A percentile compares a stretch with the other conserved stretches of the same genome.
These are phyloP conservation scores for Lachnellula suecica DNA, from an alignment of 2,329 filamentous ascomycete genomes.

Conservation along the genomic window DNA sequence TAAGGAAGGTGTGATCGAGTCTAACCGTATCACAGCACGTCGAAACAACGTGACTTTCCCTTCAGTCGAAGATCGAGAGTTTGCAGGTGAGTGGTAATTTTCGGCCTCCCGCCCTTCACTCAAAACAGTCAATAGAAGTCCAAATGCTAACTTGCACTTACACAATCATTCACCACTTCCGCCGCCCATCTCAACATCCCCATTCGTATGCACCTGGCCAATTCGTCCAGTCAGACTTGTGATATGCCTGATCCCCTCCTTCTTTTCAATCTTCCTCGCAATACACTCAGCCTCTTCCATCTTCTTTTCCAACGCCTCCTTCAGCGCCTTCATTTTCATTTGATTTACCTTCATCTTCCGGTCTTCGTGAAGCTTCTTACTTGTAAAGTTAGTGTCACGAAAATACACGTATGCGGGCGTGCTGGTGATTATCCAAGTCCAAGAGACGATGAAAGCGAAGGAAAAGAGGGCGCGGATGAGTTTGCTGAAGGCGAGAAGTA, in stretches of 20 bases:
- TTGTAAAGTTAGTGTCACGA: conserved; percentile 1
- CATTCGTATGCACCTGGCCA: neutral
- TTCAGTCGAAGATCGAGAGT: no score
- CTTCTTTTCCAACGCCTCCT: neutral
- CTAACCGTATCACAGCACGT: no score
- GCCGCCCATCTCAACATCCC: conserved; percentile 33
- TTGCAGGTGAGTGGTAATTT: no score
- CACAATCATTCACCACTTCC: neutral
- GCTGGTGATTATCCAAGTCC: conserved; percentile 1
- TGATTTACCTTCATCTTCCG: neutral
- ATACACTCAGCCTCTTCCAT: neutral
- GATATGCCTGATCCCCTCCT: neutral
- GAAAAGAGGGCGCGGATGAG: conserved; percentile 3
- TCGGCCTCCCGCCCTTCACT: no score
- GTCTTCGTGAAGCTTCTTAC: neutral
- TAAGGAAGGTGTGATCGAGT: no score
- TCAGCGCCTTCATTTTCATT: conserved; percentile 1
- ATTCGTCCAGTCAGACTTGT: neutral
- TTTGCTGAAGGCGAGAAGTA: conserved; percentile 12
- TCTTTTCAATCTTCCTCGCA: neutral
- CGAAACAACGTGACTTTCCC: no score
- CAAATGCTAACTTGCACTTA: no score
- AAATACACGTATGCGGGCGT: conserved; percentile 1
- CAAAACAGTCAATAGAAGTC: no score
- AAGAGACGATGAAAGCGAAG: conserved; percentile 1